Evolutionary conservation across 176 grass and related monocot species (phyloP).

Genomic region (Ananas comosus): DNA sequence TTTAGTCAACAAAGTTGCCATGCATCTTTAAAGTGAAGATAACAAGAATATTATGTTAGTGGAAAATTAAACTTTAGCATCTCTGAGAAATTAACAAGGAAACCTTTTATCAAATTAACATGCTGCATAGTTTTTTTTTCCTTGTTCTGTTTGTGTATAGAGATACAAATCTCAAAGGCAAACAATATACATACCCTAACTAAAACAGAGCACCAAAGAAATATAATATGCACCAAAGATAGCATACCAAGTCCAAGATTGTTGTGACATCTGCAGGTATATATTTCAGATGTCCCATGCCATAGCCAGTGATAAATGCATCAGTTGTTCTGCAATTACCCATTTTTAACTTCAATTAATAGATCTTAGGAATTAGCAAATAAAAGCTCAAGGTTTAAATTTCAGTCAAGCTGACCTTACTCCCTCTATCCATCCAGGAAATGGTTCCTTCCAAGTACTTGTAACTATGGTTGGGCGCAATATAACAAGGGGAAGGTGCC

Average conservation of each 20-base stretch:
- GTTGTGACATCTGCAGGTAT: constrained; percentile 16
- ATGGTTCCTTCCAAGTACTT: constrained; percentile 26
- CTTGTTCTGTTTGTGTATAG: no score
- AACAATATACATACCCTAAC: neutral
- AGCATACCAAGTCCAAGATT: constrained; percentile 19
- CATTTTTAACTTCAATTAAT: neutral
- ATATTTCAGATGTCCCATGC: constrained; percentile 10
- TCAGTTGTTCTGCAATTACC: constrained; percentile 15
- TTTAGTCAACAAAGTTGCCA: no score
- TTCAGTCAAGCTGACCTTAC: neutral
- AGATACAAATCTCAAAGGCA: neutral
- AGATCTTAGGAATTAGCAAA: neutral
- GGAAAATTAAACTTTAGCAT: no score
- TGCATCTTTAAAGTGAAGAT: no score
- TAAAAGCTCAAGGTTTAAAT: neutral
- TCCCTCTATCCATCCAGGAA: neutral
- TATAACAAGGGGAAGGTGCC: constrained; percentile 20
- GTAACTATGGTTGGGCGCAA: constrained; percentile 13
- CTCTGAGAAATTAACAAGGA: no score
- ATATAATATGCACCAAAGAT: neutral
- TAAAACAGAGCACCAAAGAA: neutral
- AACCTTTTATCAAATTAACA: neutral
- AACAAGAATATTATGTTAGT: no score
- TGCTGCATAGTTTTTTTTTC: neutral
- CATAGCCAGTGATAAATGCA: constrained; percentile 12